Base-by-base conservation (phyloP, 768 basidiomycete species). In the Pleurotus citrinopileatus region DNA sequence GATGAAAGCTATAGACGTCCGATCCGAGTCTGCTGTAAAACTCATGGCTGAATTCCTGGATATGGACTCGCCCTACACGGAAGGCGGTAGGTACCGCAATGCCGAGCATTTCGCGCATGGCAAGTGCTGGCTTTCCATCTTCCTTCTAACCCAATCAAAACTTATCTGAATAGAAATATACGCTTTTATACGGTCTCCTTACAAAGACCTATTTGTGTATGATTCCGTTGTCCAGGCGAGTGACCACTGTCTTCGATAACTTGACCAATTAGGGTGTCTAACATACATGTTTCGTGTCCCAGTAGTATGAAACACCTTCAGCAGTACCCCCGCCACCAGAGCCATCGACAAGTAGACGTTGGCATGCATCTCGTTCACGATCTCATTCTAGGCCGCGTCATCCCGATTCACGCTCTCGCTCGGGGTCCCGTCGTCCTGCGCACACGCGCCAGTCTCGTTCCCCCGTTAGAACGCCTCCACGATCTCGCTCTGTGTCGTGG, bases 31-130 rank as follows among this genome's bases (percentile, higher is more conserved):
- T 34, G 91, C 94, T 37, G 80, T 98, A 40, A 89, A 87, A 61
- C 68, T 91, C 13, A 75, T 98, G 6, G 78, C 92, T 12, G 94
- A 96, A 60, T 95, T 94, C 70, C 76, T 98, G 43, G 94, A 98
- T 64, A 78, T 91, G 67, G 87, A 87, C 58, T 68, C 71, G 2
- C 76, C 79, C 2, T 83, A 84, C 55, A 64, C 65, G 19, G 77
- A 80, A 43, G 86, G 84, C 6, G 72, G 74, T 22, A 76, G 84
- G 52, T 76, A 80, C 55, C 68, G 75, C 22, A 89, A 91, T 60
- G 89, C 94, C 9, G 94, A 98, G 65, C 94, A 97, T 68, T 95
- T 97, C 70, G 91, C 88, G 6, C 94, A 98, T 70, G 93, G 92
- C 91, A 61, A 60, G 80, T 68, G n/a, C 48, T 42, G 32, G 9